Evolutionary conservation across 495 filamentous ascomycete genomes (phyloP).

Genomic region (Cetradonia linearis): DNA sequence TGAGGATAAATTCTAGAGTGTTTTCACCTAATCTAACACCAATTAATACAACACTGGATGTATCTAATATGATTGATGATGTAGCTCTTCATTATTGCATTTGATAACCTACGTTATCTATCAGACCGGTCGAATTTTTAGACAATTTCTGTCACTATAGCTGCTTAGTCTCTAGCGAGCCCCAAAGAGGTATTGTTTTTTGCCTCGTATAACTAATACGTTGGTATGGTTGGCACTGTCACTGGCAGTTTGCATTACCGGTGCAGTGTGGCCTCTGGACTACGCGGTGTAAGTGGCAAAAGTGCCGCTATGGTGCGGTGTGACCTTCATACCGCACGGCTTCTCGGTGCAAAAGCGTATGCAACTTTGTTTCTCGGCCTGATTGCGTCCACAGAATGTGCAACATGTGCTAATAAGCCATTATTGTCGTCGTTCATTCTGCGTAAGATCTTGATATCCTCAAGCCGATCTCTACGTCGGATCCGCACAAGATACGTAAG

Average conservation of each 20-base stretch:
- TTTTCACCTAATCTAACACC: too few species aligned
- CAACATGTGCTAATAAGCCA: neutral
- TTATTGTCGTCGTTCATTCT: neutral
- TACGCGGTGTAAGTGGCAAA: neutral
- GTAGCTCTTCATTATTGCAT: neutral
- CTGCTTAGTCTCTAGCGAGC: neutral
- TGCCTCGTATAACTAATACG: neutral
- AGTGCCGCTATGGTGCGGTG: neutral
- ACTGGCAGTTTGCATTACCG: too few species aligned
- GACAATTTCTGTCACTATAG: neutral
- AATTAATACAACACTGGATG: neutral
- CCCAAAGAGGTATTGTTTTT: neutral
- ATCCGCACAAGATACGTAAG: neutral
- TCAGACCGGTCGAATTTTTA: neutral
- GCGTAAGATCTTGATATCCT: neutral
- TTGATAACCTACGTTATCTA: neutral
- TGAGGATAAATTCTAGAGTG: neutral
- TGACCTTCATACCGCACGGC: neutral
- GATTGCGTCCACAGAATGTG: neutral
- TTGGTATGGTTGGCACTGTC: too few species aligned
- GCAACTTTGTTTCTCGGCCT: neutral
- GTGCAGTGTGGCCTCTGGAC: too few species aligned
- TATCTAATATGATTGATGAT: neutral
- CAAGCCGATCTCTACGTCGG: neutral
- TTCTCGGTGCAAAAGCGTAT: too few species aligned